A percentile compares a stretch with the other conserved stretches of the same genome.
phyloP scores from a whole-genome alignment of 1,284 basidiomycete species.

The Farysia itapuensis region DNA sequence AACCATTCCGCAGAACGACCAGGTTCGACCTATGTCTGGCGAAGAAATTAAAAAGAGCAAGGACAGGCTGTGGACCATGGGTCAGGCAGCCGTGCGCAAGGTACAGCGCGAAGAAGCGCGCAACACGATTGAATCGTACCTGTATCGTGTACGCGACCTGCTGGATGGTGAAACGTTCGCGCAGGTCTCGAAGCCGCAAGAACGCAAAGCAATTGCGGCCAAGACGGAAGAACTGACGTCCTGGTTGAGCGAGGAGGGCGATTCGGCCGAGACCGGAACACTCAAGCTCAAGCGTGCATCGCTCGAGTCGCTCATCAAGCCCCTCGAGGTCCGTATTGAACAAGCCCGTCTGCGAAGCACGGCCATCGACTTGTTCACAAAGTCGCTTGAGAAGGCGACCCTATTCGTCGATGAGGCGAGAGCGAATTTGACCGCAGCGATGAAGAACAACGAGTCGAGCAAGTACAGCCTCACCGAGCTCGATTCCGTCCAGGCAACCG shows the following conservation, averaged over 20 bases:
- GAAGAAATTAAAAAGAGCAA: conserved; percentile 45
- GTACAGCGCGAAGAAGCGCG: conserved; percentile 81
- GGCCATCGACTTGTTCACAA: conserved; percentile 69
- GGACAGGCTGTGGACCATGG: conserved; percentile 63
- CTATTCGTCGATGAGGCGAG: conserved; percentile 79
- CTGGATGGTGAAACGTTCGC: conserved; percentile 70
- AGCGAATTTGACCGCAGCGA: conserved; percentile 66
- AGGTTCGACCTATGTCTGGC: conserved; percentile 37
- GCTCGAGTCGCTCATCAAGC: conserved; percentile 79
- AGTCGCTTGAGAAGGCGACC: conserved; percentile 67
- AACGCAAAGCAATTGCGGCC: conserved; percentile 70
- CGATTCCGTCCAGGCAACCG: conserved; percentile 40
- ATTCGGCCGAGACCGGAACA: conserved; percentile 68
- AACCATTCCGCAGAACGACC: conserved; percentile 23
- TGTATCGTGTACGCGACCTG: conserved; percentile 85
- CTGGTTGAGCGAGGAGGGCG: conserved; percentile 86
- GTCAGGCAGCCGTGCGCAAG: conserved; percentile 76
- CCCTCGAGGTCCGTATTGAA: conserved; percentile 79
- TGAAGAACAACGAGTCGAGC: conserved; percentile 61
- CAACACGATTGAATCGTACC: conserved; percentile 86
- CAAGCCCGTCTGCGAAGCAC: conserved; percentile 76
- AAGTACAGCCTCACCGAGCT: conserved; percentile 58
- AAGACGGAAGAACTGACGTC: conserved; percentile 72
- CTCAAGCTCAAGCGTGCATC: conserved; percentile 62
- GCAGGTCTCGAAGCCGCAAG: conserved; percentile 74